A percentile compares a stretch with the other conserved stretches of the same genome.
Conservation (phyloP, 2,329 filamentous ascomycete genomes). For the Sporothrix humicola region DNA sequence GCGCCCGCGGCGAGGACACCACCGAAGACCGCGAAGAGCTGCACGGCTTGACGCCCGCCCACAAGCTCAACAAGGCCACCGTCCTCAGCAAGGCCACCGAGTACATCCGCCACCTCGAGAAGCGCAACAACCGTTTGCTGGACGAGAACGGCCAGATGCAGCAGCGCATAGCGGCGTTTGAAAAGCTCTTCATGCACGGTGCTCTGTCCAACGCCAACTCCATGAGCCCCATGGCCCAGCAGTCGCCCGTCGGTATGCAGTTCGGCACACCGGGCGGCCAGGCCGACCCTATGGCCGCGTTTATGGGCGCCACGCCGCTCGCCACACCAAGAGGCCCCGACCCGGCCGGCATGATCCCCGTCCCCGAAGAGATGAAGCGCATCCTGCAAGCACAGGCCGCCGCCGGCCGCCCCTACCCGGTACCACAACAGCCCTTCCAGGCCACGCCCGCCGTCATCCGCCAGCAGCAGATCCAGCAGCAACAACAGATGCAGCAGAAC, state of each 20-base stretch:
- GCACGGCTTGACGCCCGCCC: constrained; percentile 81
- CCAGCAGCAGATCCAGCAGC: constrained; percentile 63
- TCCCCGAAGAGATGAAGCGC: constrained; percentile 70
- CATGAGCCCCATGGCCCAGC: constrained; percentile 61
- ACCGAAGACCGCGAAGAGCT: constrained; percentile 79
- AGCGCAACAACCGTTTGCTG: constrained; percentile 79
- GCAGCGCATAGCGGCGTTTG: constrained; percentile 73
- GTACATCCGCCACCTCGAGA: constrained; percentile 92
- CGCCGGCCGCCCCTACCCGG: constrained; percentile 58
- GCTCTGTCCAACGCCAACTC: constrained; percentile 65
- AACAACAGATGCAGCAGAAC: constrained; percentile 56
- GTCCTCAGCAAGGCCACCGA: constrained; percentile 95
- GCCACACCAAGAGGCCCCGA: constrained; percentile 46
- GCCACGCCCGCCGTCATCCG: constrained; percentile 54
- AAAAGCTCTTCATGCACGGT: constrained; percentile 78
- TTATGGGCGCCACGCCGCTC: constrained; percentile 48
- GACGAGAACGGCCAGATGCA: constrained; percentile 85
- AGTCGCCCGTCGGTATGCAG: constrained; percentile 57
- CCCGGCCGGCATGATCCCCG: constrained; percentile 65
- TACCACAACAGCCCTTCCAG: constrained; percentile 49
- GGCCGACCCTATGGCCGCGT: constrained; percentile 49
- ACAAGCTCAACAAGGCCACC: constrained; percentile 98
- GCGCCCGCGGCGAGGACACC: constrained; percentile 68
- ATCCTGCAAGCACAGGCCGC: constrained; percentile 64
- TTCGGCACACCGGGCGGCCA: constrained; percentile 49